Evolutionary conservation across 1,284 basidiomycete genomes (phyloP).

Genomic region (Anthracocystis panici-leucophaei): DNA sequence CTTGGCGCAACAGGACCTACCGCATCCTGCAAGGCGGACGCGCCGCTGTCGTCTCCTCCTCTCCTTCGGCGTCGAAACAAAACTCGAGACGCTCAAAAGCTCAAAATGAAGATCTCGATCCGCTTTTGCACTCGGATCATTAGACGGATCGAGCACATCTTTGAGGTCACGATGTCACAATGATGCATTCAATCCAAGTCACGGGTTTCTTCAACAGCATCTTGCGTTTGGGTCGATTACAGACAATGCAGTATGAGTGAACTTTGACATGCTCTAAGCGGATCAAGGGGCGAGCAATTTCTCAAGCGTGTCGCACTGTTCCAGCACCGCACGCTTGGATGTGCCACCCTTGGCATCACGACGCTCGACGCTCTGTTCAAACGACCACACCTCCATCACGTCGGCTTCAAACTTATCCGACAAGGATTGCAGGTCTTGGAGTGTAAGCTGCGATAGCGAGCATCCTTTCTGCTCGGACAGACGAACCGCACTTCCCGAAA

Average conservation of each 20-base stretch:
- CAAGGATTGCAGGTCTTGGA: constrained; percentile 82
- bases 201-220: not conserved
- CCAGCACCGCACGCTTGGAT: constrained; percentile 82
- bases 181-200: not conserved
- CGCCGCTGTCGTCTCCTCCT: constrained; percentile 33
- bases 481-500: constrained; percentile 94
- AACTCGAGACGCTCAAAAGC: constrained; percentile 11
- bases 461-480: constrained; percentile 86
- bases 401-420: constrained; percentile 85
- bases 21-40: constrained; percentile 42
- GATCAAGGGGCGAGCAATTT: constrained; percentile 35
- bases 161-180: not conserved
- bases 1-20: constrained; percentile 49
- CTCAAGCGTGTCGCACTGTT: constrained; percentile 74
- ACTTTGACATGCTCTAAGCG: constrained; percentile 4
- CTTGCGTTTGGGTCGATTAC: not conserved
- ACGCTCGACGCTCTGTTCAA: constrained; percentile 83
- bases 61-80: constrained; percentile 6
- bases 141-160: not conserved
- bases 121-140: constrained; percentile 20
- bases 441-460: constrained; percentile 82
- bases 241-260: not conserved
- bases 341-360: constrained; percentile 92
- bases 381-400: constrained; percentile 72
- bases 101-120: constrained; percentile 22